Evolutionary conservation across 1,284 basidiomycete species (phyloP).

Genomic region (Pulchroboletus neoregius): DNA sequence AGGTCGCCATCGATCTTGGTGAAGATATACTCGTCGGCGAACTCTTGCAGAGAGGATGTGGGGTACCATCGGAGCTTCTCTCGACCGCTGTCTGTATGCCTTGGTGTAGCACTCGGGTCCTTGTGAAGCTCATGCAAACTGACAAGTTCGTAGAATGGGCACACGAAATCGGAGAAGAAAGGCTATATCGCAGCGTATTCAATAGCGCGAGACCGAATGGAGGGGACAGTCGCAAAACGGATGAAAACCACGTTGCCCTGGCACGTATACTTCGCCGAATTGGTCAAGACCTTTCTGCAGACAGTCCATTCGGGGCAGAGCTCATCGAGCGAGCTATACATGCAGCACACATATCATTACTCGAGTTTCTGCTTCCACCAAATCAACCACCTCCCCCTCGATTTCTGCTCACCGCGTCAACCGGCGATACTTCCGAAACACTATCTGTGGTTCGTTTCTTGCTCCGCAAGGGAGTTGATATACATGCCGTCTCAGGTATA

Average conservation of each 20-base stretch:
- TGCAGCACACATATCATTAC: background rate
- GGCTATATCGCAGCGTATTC: background rate
- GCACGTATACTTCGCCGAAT: background rate
- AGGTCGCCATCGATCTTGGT: background rate
- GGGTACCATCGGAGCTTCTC: background rate
- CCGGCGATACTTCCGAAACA: background rate
- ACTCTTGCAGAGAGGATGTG: background rate
- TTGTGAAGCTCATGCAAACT: background rate
- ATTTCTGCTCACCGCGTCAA: background rate
- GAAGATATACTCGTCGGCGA: background rate
- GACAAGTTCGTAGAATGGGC: constrained; percentile 1
- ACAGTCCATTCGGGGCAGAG: background rate
- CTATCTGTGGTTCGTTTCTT: background rate
- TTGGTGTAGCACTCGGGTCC: background rate
- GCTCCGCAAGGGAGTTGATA: background rate
- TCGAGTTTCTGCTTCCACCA: background rate
- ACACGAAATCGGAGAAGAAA: background rate
- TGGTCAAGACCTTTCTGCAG: background rate
- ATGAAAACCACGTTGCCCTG: background rate
- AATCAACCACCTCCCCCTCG: background rate
- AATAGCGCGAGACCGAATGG: background rate
- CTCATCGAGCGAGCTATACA: background rate
- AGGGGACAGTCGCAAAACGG: background rate
- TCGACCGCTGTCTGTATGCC: background rate
- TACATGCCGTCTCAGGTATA: background rate